Evolutionary conservation across 163 green algal species (phyloP).

Genomic region (Scenedesmus sp.): DNA sequence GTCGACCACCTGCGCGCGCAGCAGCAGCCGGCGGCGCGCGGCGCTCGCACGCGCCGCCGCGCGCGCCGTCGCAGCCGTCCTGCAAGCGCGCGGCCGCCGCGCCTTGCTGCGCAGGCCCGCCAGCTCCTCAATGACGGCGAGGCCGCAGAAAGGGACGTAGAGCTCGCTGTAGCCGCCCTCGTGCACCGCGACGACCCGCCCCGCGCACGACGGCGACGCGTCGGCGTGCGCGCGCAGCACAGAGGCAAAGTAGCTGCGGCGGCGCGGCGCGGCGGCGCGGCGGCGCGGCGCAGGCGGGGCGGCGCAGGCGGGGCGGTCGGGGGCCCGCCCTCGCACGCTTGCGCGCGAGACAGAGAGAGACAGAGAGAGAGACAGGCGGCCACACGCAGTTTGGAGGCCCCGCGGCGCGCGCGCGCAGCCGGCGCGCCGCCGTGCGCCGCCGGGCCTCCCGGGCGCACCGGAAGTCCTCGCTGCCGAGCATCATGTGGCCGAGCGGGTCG

Average conservation of each 20-base stretch:
- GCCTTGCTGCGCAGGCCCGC: constrained; percentile 20
- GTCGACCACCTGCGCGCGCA: constrained; percentile 9
- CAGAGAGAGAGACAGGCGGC: too few relatives aligned
- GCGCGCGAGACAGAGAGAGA: too few relatives aligned
- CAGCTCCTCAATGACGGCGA: constrained; percentile 44
- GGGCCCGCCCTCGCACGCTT: not conserved
- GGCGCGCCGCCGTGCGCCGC: not conserved
- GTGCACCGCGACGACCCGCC: constrained; percentile 56
- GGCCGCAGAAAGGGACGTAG: constrained; percentile 49
- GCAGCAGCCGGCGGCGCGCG: not conserved
- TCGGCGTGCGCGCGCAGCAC: not conserved
- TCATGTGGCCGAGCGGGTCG: constrained; percentile 67
- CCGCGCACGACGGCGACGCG: not conserved
- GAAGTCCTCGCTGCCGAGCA: constrained; percentile 58
- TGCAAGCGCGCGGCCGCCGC: not conserved
- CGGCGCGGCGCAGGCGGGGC: too few relatives aligned
- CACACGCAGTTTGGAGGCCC: too few relatives aligned
- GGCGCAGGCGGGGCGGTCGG: too few relatives aligned
- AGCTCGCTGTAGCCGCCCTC: constrained; percentile 56
- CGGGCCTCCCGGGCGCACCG: constrained; percentile 12
- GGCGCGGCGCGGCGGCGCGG: not conserved
- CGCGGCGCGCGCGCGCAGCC: too few relatives aligned
- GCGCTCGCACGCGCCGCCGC: too few relatives aligned
- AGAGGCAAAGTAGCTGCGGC: constrained; percentile 2
- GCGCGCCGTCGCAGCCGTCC: too few relatives aligned